These are phyloP conservation scores for Anethum foeniculum DNA, from an alignment of 140 eudicot species.

Conservation along the genomic window DNA sequence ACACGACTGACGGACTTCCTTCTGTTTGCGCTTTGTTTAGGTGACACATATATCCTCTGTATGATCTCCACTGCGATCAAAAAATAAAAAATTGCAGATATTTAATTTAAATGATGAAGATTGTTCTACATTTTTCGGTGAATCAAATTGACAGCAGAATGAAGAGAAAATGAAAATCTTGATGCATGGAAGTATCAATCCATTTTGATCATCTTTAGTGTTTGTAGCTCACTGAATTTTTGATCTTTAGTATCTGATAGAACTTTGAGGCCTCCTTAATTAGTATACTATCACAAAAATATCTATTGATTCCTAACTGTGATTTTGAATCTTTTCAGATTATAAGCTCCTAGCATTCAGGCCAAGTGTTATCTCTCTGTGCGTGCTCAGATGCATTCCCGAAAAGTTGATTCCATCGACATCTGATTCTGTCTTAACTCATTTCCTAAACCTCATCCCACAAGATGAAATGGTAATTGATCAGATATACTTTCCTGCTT, in stretches of 20 bases:
- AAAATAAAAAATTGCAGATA: neutral
- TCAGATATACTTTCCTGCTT: too few relatives aligned
- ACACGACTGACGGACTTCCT: constrained; percentile 31
- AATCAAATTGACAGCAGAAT: neutral
- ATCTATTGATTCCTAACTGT: neutral
- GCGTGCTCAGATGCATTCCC: constrained; percentile 32
- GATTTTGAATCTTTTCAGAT: constrained; percentile 24
- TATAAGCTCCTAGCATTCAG: constrained; percentile 29
- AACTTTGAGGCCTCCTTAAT: too few relatives aligned
- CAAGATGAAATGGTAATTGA: constrained; percentile 38
- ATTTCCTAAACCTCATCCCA: constrained; percentile 34
- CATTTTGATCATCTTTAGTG: too few relatives aligned
- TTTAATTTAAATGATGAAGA: neutral
- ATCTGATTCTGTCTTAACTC: constrained; percentile 14
- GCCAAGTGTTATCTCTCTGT: constrained; percentile 41
- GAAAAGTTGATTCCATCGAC: constrained; percentile 21
- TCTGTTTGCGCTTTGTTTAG: constrained; percentile 28
- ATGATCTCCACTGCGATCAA: neutral
- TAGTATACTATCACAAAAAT: too few relatives aligned
- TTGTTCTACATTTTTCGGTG: neutral
- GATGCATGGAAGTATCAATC: too few relatives aligned
- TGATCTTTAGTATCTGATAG: too few relatives aligned
- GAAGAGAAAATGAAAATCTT: neutral
- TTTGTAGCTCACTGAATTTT: too few relatives aligned
- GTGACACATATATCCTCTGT: constrained; percentile 17